Conservation (phyloP, 139 green algal genomes). For the Volvox reticuliferus region DNA sequence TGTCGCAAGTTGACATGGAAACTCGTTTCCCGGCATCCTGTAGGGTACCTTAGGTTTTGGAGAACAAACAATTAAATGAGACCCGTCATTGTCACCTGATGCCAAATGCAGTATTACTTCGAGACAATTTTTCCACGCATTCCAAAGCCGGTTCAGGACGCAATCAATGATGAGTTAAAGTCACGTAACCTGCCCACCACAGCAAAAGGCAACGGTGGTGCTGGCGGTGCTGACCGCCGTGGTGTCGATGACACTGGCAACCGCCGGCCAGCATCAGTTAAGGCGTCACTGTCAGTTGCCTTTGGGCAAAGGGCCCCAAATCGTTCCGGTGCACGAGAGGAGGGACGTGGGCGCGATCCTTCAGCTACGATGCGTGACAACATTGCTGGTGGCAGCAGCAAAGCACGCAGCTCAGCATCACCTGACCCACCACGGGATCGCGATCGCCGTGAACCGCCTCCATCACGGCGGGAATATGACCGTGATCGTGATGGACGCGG, state of each 20-base stretch:
- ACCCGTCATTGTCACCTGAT: too few relatives aligned
- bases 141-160: conserved; percentile 88
- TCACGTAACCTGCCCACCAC: conserved; percentile 76
- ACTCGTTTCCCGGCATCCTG: too few relatives aligned
- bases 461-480: not conserved
- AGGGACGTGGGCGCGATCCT: conserved; percentile 63
- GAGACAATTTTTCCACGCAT: conserved; percentile 97
- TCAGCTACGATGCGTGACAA: conserved; percentile 26
- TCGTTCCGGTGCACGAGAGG: conserved; percentile 77
- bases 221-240: conserved; percentile 81
- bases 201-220: conserved; percentile 85
- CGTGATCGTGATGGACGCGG: conserved; percentile 32
- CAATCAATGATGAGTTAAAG: conserved; percentile 78
- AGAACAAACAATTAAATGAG: too few relatives aligned
- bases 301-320: conserved; percentile 95
- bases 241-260: conserved; percentile 77
- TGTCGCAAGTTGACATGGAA: too few relatives aligned
- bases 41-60: too few relatives aligned
- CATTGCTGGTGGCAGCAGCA: conserved; percentile 17
- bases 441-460: conserved; percentile 12
- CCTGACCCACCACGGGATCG: conserved; percentile 23
- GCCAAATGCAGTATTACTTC: conserved; percentile 92
- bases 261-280: conserved; percentile 90
- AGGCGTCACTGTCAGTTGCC: conserved; percentile 90
- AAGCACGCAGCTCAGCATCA: conserved; percentile 4